Evolutionary conservation across 495 filamentous ascomycete species (phyloP).

Genomic region (Penicillium desertorum): DNA sequence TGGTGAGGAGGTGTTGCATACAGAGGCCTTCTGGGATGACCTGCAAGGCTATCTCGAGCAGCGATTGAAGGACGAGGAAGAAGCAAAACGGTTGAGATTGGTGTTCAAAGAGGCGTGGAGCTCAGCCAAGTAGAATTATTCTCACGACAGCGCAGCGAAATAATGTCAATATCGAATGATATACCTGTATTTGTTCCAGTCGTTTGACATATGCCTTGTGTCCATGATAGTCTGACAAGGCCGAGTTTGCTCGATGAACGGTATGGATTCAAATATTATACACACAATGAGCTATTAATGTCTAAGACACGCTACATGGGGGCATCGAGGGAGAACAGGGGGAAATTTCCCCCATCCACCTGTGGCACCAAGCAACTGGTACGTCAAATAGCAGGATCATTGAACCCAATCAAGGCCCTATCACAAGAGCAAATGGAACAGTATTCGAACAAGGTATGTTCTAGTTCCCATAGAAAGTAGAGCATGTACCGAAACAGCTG

Average conservation of each 20-base stretch:
- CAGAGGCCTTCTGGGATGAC: slow-evolving; percentile 85
- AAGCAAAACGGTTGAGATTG: slow-evolving; percentile 61
- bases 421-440: background rate
- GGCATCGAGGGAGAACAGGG: background rate
- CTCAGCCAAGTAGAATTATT: slow-evolving; percentile 17
- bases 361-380: background rate
- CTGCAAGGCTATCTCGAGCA: slow-evolving; percentile 76
- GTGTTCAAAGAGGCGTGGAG: slow-evolving; percentile 72
- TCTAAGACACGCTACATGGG: background rate
- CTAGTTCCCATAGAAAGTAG: slow-evolving; percentile 1
- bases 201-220: background rate
- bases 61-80: slow-evolving; percentile 68
- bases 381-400: background rate
- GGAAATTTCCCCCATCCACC: background rate
- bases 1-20: slow-evolving; percentile 59
- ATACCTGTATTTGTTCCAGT: background rate
- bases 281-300: slow-evolving; percentile 10
- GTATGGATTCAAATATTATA: slow-evolving; percentile 16
- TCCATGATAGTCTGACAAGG: background rate
- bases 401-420: background rate
- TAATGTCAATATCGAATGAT: slow-evolving; percentile 8
- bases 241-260: background rate
- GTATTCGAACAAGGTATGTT: background rate
- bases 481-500: slow-evolving; percentile 16
- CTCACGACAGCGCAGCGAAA: background rate